These are phyloP conservation scores for Cladosporium oxysporum DNA, from an alignment of 2,329 filamentous ascomycete genomes.

Conservation along the genomic window DNA sequence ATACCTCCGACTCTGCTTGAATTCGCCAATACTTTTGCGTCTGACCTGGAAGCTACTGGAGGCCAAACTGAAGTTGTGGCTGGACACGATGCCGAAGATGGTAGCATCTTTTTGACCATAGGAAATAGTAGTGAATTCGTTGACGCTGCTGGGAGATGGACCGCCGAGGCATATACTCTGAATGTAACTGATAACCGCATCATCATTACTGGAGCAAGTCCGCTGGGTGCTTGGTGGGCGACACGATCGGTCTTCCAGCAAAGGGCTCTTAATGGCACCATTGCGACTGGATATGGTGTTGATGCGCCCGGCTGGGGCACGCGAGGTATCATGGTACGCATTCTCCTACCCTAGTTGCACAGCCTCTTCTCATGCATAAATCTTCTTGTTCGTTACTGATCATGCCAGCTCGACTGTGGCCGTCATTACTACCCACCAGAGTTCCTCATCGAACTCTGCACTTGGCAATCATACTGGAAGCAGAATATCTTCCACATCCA, in stretches of 20 bases:
- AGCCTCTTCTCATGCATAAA: not conserved
- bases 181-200: constrained; percentile 45
- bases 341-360: not conserved
- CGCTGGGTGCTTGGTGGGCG: constrained; percentile 60
- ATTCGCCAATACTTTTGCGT: constrained; percentile 52
- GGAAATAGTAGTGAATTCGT: constrained; percentile 44
- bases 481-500: constrained; percentile 62
- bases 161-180: constrained; percentile 54
- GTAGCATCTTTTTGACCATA: constrained; percentile 51
- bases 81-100: not conserved
- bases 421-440: constrained; percentile 58
- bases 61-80: not conserved
- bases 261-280: constrained; percentile 43
- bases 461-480: constrained; percentile 63
- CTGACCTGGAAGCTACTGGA: constrained; percentile 35
- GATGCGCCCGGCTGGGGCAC: constrained; percentile 54
- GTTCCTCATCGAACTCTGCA: constrained; percentile 59
- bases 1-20: constrained; percentile 54
- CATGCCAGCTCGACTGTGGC: constrained; percentile 50
- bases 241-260: constrained; percentile 58
- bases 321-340: constrained; percentile 30
- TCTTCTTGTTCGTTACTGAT: not conserved
- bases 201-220: constrained; percentile 54
- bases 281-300: constrained; percentile 47
- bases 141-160: constrained; percentile 50